Base-by-base conservation (phyloP, 768 basidiomycete genomes). In the Boletus subcaerulescens region DNA sequence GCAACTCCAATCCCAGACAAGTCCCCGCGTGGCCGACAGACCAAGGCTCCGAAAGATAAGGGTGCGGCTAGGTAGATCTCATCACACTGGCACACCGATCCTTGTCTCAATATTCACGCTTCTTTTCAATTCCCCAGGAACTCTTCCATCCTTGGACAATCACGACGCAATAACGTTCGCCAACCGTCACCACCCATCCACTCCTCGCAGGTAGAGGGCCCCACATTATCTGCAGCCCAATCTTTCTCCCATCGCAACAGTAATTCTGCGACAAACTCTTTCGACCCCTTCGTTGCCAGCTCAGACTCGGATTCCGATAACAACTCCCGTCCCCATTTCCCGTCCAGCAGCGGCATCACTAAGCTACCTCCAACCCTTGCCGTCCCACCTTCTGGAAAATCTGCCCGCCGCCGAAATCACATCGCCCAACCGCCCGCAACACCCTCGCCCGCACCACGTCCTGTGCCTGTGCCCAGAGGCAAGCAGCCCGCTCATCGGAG, bases 181-280 rank as follows among this genome's bases (percentile, higher is more conserved):
- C 86, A 86, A 66, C 79, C 84, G 20, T 87, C 87, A 39, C 85
- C 85, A 17, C 81, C 82, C 33, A 70, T 78, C 41, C 64, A 71
- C 54, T 69, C 83, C 80, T 81, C 83, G 80, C 85, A 86, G 80
- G 84, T 79, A 82, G 86, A 86, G 81, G 80, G 69, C 65, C 69
- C 71, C 57, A 57, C 60, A 26, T 55, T 33, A 50, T 56, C 57
- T 48, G 45, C 62, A 18, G 50, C 68, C 47, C 69, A 59, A 42
- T 60, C 66, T 13, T 65, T 65, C 41, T 29, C 60, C 50, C 64
- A 62, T 45, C 72, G 63, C 32, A 62, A 48, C n/a, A 65, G 32
- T 51, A 70, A 74, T 53, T 69, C 73, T 47, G 56, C 71, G 31
- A 60, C 67, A 47, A 78, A 77, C 54, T 72, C 74, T 4, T 74